Evolutionary conservation across 371 early-diverging fungal genomes (phyloP), one percentile per base, ranked within the genome.

Genomic region (Rhizoclosmatium hyalinum): DNA sequence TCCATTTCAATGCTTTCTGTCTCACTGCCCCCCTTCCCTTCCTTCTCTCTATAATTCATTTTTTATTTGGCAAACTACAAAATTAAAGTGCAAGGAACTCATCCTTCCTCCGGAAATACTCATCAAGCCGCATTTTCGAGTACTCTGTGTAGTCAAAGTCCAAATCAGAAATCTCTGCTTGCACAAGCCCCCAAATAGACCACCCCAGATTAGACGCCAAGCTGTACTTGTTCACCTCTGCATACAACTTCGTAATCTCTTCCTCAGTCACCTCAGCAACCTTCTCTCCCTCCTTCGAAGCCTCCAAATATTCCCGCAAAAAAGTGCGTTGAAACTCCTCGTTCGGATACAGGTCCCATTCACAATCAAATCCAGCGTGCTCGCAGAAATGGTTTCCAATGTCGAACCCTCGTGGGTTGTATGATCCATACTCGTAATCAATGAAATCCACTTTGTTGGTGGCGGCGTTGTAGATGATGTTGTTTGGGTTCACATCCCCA

Each of bases 351-450:
- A 89, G 86, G 43, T 82, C 83, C 77, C 94, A 97, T 75, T 96
- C 95, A 82, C 98, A 97, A 67, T 96, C 96, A 77, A 96, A 96
- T 77, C 86, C 94, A 39, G 94, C 94, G 77, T 89, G 94, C 73
- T 98, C 98, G 81, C 93, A 92, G 75, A 96, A 98, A 76, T 96
- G 96, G 79, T 98, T 98, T 58, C 92, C 96, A 75, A 98, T 94
- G 79, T 98, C 98, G 77, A 95, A 97, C 0, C 92, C 96, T 24
- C 95, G 88, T 77, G 89, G 93, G 24, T 89, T 91, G 80, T 92
- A 92, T n/a, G 87, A 88, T 1, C 94, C 96, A 79, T 98, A 98
- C 74, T 98, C 98, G 76, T 94, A 96, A 83, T 98, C 98, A 73
- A 97, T 97, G 77, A 98, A 71, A 62, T 71, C 72, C 43, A 71